These are phyloP conservation scores for Colletotrichum lentis DNA, from an alignment of 2,329 filamentous ascomycete genomes.

Conservation along the genomic window DNA sequence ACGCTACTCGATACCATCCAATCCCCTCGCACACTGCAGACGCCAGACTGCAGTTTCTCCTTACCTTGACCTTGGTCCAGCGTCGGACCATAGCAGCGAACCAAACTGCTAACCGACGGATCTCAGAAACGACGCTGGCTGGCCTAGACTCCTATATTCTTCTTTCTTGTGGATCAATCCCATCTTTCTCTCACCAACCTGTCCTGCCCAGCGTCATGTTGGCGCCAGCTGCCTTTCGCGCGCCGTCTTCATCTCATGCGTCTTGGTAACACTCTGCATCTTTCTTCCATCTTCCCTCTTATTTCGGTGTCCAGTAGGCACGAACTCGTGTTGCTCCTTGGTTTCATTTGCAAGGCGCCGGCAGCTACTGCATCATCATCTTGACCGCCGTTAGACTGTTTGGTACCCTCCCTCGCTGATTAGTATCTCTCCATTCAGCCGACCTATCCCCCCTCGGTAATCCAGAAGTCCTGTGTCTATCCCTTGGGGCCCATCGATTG, in stretches of 20 bases:
- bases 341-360: constrained; percentile 15
- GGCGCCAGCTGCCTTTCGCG: constrained; percentile 24
- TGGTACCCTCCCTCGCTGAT: constrained; percentile 10
- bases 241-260: constrained; percentile 3
- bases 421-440: constrained; percentile 9
- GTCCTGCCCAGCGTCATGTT: constrained; percentile 27
- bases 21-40: constrained; percentile 2
- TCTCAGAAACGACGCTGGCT: constrained; percentile 20
- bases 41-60: constrained; percentile 2
- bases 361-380: constrained; percentile 4
- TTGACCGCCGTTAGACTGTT: neutral
- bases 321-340: neutral
- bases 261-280: constrained; percentile 1
- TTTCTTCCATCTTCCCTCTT: neutral
- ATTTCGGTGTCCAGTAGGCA: neutral
- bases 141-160: constrained; percentile 2
- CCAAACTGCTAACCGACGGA: constrained; percentile 8
- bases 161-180: neutral
- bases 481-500: neutral
- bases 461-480: neutral
- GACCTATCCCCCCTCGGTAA: neutral
- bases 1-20: neutral
- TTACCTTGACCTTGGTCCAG: constrained; percentile 5
- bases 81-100: neutral
- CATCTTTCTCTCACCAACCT: neutral